These are phyloP conservation scores for Tulasnella sp. DNA, from an alignment of 768 basidiomycete species.

Conservation along the genomic window DNA sequence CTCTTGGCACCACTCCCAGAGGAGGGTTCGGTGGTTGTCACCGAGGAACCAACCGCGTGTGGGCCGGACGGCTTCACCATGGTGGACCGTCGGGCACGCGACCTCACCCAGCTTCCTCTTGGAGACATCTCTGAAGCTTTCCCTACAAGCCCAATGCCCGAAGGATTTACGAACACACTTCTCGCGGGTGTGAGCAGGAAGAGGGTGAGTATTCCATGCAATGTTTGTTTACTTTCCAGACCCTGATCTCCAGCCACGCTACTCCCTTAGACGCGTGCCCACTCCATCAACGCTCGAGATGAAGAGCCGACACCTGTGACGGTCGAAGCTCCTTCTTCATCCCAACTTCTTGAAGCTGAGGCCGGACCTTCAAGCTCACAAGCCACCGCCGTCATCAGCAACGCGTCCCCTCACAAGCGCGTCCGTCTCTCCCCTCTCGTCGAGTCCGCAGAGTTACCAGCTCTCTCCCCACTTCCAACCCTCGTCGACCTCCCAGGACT, in stretches of 20 bases:
- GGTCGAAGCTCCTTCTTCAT: background rate
- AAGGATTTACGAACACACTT: background rate
- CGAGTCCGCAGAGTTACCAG: background rate
- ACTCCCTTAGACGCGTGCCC: constrained; percentile 16
- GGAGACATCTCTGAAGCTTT: constrained; percentile 29
- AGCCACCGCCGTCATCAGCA: background rate
- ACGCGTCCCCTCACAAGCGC: constrained; percentile 22
- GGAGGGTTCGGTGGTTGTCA: background rate
- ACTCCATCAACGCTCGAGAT: constrained; percentile 2
- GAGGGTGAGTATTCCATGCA: constrained; percentile 8
- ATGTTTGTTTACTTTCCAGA: constrained; percentile 15
- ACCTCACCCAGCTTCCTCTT: constrained; percentile 29
- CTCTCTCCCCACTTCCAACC: background rate
- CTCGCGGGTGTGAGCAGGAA: constrained; percentile 14
- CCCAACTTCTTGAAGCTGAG: background rate
- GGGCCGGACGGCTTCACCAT: constrained; percentile 26
- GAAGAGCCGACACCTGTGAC: background rate
- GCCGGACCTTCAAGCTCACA: background rate
- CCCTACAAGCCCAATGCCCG: constrained; percentile 4
- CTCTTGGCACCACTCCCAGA: constrained; percentile 14
- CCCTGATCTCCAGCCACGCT: background rate
- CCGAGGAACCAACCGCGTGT: background rate
- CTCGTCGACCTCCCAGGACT: constrained; percentile 1
- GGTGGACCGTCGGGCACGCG: constrained; percentile 29
- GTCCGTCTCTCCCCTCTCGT: constrained; percentile 15